Base-by-base conservation (phyloP, 768 basidiomycete genomes). In the Paxillus involutus region DNA sequence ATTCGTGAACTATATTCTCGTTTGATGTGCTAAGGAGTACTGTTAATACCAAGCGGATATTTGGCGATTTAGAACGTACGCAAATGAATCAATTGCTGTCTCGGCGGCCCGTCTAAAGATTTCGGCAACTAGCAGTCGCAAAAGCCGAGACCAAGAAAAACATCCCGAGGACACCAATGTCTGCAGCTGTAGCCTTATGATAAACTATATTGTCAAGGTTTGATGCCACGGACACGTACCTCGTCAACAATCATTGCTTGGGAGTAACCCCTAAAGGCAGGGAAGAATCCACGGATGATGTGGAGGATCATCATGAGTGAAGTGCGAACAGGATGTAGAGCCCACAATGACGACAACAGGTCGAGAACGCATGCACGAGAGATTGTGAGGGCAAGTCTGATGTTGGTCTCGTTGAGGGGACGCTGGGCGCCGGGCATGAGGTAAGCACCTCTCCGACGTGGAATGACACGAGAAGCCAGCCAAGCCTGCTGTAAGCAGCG, bases 221-320 rank as follows among this genome's bases (percentile, higher is more conserved):
- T 33, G 26, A 59, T 56, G 56, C 49, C 47, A 39, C 52, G 47
- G 21, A 52, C 37, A 69, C 84, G 33, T 49, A 87, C 90, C 81
- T 93, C 89, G 71, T 93, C 86, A 59, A 92, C 84, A 60, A 92
- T 88, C 69, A 89, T 72, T 50, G 89, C 89, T 78, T 92, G 91
- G 9, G 91, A 91, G 75, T 90, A 92, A 57, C 88, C 86, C 71
- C 88, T 82, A 70, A 88, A 87, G 10, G 89, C 91, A 35, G 90
- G 90, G 64, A 91, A 84, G 54, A 87, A 72, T 57, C 89, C 91
- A 60, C 88, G 81, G 53, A 85, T 61, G 48, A 91, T 71, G 68
- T 90, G 88, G 59, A 91, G 72, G 55, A 78, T 52, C 68, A 91
- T 72, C 83, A 92, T 85, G 51, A 88, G 73, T n/a, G 80, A 74